These are phyloP conservation scores for Fusarium denticulatum DNA, from an alignment of 2,329 filamentous ascomycete genomes.

Conservation along the genomic window DNA sequence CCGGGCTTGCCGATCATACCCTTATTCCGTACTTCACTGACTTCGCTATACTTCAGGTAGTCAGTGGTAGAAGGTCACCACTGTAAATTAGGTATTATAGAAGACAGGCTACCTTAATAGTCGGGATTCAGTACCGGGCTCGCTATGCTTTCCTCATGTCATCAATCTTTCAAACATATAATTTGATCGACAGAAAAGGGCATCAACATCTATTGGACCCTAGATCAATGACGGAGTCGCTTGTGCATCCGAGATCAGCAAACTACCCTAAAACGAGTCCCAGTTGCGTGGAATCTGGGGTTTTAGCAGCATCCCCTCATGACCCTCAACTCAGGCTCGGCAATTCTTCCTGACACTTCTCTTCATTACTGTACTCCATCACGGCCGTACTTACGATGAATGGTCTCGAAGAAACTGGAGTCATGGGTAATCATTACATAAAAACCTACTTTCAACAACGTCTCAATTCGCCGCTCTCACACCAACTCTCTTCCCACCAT, in stretches of 20 bases:
- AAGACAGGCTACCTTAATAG: not conserved
- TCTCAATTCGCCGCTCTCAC: constrained; percentile 19
- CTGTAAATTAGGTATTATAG: not conserved
- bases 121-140: not conserved
- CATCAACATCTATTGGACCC: not conserved
- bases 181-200: not conserved
- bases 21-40: too few relatives aligned
- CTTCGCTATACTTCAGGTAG: not conserved
- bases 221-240: constrained; percentile 11
- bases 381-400: not conserved
- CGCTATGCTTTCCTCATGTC: not conserved
- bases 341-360: not conserved
- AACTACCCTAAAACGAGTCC: constrained; percentile 11
- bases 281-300: constrained; percentile 19
- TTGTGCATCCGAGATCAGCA: constrained; percentile 8
- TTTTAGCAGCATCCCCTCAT: not conserved
- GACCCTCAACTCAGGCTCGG: not conserved
- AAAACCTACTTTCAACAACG: not conserved
- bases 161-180: not conserved
- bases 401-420: not conserved
- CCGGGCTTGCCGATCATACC: too few relatives aligned
- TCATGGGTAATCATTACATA: not conserved
- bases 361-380: not conserved
- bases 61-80: not conserved
- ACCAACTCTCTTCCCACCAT: constrained; percentile 5